Base-by-base conservation (phyloP, 257 asterid species). In the Solanum pennellii region DNA sequence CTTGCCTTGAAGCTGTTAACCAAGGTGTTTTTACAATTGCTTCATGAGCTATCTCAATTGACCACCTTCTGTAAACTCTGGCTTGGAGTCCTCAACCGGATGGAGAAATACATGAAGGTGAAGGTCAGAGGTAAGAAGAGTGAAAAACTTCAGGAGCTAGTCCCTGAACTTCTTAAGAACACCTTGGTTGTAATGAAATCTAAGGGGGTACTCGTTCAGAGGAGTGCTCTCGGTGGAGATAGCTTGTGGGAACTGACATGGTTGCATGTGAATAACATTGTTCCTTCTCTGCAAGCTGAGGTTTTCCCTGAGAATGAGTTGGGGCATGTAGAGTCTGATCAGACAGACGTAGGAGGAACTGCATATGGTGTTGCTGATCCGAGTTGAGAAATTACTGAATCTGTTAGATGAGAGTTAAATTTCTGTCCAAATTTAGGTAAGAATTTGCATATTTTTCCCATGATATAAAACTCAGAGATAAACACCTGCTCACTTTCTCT, bases 161-260 rank as follows among this genome's bases (percentile, higher is more conserved):
- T 94, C n/a, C 98, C 97, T 0, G 99, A 95, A 71, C 95, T 95
- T 84, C 94, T 96, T 83, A 95, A 94, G 95, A 96, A 91, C 92
- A 91, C 91, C 29, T 90, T 96, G 87, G 90, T 92, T n/a, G 97
- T 93, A 8, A 96, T 96, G 99, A 96, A 95, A 92, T 87, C 93
- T 15, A 94, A 92, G 86, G 98, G 98, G 72, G 95, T 96, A 66
- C 98, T 95, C 4, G 92, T 93, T 6, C 98, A 94, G 69, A 92
- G 96, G 47, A 92, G 94, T 87, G 94, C 98, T 75, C 94, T 94
- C 7, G 98, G 98, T 65, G 97, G 99, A 68, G 99, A 96, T 71
- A 95, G 96, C 84, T 90, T 96, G 79, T 96, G 98, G 99, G 98
- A 96, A 88, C 96, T 93, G 85, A 96, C 99, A 29, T 94, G 99